phyloP scores from a whole-genome alignment of 495 filamentous ascomycete species.

The Glarea lozoyensis region DNA sequence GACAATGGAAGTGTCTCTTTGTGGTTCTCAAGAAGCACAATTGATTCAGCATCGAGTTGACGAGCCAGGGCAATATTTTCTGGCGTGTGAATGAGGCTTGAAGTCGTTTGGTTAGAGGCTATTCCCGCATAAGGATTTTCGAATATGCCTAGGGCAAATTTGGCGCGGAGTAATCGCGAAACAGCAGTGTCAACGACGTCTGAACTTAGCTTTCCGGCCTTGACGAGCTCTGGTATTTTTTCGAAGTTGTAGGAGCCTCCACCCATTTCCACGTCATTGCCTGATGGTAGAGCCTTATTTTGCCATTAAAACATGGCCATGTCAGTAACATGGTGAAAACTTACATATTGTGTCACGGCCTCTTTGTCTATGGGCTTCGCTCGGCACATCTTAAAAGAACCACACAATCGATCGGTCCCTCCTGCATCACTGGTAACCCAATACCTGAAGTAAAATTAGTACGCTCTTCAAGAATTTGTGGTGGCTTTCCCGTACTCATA shows the following conservation, averaged over 20 bases:
- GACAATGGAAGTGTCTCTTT: constrained; percentile 49
- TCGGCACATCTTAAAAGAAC: constrained; percentile 51
- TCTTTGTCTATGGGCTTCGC: constrained; percentile 49
- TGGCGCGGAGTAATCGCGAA: constrained; percentile 47
- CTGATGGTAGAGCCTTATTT: constrained; percentile 47
- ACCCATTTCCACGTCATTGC: constrained; percentile 71
- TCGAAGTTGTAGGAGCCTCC: constrained; percentile 63
- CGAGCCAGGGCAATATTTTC: constrained; percentile 47
- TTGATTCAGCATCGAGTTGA: constrained; percentile 55
- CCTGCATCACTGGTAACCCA: constrained; percentile 49
- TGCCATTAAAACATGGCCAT: neutral
- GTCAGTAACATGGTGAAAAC: neutral
- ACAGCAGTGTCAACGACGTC: constrained; percentile 55
- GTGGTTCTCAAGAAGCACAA: constrained; percentile 62
- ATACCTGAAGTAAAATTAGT: too few species aligned
- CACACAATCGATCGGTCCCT: constrained; percentile 56
- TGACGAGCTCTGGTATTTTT: constrained; percentile 53
- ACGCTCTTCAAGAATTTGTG: too few species aligned
- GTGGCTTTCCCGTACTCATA: too few species aligned
- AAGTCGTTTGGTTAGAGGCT: constrained; percentile 38
- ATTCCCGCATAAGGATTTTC: constrained; percentile 54
- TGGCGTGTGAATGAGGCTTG: constrained; percentile 47
- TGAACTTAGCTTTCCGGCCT: constrained; percentile 45
- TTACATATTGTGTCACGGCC: constrained; percentile 37
- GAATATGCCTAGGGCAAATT: constrained; percentile 60